Percentiles rank a stretch among this genome's conserved stretches.
Conservation (phyloP, 352 stramenopile species). For the Pythium grandisporangium region DNA sequence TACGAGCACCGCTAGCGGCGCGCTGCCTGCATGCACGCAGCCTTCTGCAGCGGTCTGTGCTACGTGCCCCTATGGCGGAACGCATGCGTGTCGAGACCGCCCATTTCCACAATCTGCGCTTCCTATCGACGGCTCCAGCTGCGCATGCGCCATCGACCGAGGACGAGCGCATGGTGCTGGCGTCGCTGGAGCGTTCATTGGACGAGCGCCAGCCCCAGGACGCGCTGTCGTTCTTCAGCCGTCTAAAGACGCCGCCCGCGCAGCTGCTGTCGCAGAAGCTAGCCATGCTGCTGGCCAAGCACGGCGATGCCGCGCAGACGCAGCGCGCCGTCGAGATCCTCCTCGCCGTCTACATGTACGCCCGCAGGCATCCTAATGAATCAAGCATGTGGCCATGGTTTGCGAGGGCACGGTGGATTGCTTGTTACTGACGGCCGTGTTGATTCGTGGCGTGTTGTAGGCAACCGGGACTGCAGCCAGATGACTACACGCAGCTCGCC, state of each 20-base stretch:
- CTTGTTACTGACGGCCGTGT: no score
- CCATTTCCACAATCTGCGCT: no score
- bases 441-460: no score
- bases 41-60: no score
- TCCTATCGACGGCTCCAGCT: background rate
- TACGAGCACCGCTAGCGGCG: no score
- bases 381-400: no score
- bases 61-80: no score
- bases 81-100: no score
- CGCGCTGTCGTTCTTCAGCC: conserved; percentile 14
- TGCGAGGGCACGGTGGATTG: no score
- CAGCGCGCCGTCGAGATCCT: conserved; percentile 16
- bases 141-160: no score
- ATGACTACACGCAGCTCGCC: conserved; percentile 22
- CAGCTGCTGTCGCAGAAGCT: conserved; percentile 17
- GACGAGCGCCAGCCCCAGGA: conserved; percentile 6
- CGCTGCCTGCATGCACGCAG: no score
- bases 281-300: conserved; percentile 20
- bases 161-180: background rate
- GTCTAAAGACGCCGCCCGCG: conserved; percentile 11
- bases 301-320: conserved; percentile 7
- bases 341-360: conserved; percentile 14
- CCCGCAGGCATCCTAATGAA: no score
- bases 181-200: conserved; percentile 7
- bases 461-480: conserved; percentile 9